Percentiles rank a stretch among this genome's conserved stretches.
phyloP scores from a whole-genome alignment of 768 basidiomycete species.

The Flagelloscypha sp. region DNA sequence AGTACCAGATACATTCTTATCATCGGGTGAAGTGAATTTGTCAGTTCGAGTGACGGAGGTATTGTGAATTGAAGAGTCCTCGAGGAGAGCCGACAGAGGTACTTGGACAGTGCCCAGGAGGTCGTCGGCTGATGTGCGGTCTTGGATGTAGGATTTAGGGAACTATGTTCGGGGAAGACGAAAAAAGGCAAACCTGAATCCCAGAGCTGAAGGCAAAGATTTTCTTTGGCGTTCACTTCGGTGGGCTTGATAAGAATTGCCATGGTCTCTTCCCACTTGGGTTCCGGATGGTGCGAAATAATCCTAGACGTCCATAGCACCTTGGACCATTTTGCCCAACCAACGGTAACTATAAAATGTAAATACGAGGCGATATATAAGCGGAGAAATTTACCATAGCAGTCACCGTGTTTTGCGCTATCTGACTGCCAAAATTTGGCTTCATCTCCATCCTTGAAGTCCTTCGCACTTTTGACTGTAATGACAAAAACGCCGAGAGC shows the following conservation, averaged over 20 bases:
- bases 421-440: slow-evolving; percentile 29
- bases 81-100: slow-evolving; percentile 27
- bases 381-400: no score
- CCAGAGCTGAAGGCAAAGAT: slow-evolving; percentile 58
- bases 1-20: slow-evolving; percentile 24
- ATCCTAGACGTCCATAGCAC: slow-evolving; percentile 60
- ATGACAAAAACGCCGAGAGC: slow-evolving; percentile 60
- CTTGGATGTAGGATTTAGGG: slow-evolving; percentile 12
- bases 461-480: slow-evolving; percentile 53
- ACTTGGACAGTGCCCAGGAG: slow-evolving; percentile 41
- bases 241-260: slow-evolving; percentile 53
- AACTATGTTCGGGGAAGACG: not conserved
- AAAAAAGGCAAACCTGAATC: slow-evolving; percentile 43
- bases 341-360: slow-evolving; percentile 56
- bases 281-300: slow-evolving; percentile 51
- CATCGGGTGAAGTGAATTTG: slow-evolving; percentile 26
- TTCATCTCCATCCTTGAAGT: slow-evolving; percentile 33
- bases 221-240: slow-evolving; percentile 61
- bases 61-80: slow-evolving; percentile 31
- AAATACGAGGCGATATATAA: no score
- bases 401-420: slow-evolving; percentile 1
- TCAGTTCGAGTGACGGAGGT: slow-evolving; percentile 39
- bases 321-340: slow-evolving; percentile 55
- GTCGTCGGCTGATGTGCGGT: slow-evolving; percentile 39
- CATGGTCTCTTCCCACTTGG: slow-evolving; percentile 64